phyloP scores from a whole-genome alignment of 148 eudicot genomes.

The Linanthus parryae region DNA sequence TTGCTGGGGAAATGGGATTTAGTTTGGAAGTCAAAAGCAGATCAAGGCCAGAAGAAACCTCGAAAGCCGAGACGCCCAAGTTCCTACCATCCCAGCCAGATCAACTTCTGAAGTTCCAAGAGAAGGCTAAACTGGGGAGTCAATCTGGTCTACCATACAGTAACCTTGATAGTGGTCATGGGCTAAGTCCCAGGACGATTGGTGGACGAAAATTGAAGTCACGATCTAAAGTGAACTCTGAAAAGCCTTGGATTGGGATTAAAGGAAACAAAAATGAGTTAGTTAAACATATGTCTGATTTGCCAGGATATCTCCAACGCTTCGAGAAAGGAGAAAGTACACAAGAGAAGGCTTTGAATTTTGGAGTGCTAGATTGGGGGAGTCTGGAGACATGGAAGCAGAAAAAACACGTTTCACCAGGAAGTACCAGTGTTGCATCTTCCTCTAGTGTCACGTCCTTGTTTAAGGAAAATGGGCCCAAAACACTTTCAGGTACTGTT shows the following conservation, averaged over 20 bases:
- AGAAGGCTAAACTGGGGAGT: slow-evolving; percentile 27
- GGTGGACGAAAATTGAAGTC: slow-evolving; percentile 16
- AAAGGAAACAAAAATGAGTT: slow-evolving; percentile 40
- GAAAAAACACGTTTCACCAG: slow-evolving; percentile 19
- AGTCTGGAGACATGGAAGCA: slow-evolving; percentile 69
- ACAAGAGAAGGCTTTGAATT: slow-evolving; percentile 57
- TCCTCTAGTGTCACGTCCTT: slow-evolving; percentile 14
- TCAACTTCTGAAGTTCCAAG: slow-evolving; percentile 30
- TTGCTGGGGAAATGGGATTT: slow-evolving; percentile 21
- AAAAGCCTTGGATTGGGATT: slow-evolving; percentile 17
- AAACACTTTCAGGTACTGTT: slow-evolving; percentile 5
- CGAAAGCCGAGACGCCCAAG: slow-evolving; percentile 34
- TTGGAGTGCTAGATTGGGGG: slow-evolving; percentile 89
- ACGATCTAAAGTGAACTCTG: slow-evolving; percentile 21
- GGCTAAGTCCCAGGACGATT: slow-evolving; percentile 18
- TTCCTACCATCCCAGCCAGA: slow-evolving; percentile 22
- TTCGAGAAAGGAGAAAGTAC: slow-evolving; percentile 37
- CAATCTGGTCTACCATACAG: slow-evolving; percentile 28
- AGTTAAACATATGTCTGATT: slow-evolving; percentile 71
- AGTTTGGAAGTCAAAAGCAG: slow-evolving; percentile 27
- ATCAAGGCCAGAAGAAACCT: slow-evolving; percentile 27
- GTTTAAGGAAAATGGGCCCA: slow-evolving; percentile 4
- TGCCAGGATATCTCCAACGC: slow-evolving; percentile 73
- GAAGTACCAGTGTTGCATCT: slow-evolving; percentile 10
- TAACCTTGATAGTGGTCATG: slow-evolving; percentile 28